Evolutionary conservation across 1,284 basidiomycete species (phyloP), one percentile per base, ranked within the genome.

Genomic region (Coniferiporia sulphurascens): DNA sequence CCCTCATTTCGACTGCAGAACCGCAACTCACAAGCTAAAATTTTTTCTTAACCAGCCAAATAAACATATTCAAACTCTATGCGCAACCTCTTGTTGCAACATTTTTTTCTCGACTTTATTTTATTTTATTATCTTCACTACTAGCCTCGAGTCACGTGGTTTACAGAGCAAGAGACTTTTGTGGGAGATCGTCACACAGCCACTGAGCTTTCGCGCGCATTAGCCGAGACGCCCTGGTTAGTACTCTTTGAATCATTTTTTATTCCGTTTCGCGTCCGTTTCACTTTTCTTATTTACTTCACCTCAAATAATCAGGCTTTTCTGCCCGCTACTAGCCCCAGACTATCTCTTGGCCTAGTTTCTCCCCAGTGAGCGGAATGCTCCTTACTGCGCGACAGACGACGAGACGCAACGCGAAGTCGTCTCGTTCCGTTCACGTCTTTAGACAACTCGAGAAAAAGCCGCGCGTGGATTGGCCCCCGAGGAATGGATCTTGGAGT

Each of bases 381-480:
- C 34, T 59, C 10, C 44, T 54, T 32, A 59, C 46, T 36, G 52
- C 45, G 13, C 56, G 38, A 48, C 51, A 34, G 45, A 49, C 44
- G 21, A n/a, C 46, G 17, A 27, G 52, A 21, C 48, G 52, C 48
- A 54, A 34, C 9, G 8, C 32, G 21, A 44, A 45, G 17, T 34
- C 52, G 22, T 46, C 41, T 12, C 48, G 57, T 12, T 15, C 32
- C 41, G 36, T 59, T 12, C 51, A 59, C 27, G 46, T 32, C 19
- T 35, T 59, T 8, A 54, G 48, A 48, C 58, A 55, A 22, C 9
- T 59, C 21, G 58, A 54, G 46, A 59, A 35, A 45, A 32, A 52
- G 45, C 36, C 32, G 13, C 34, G 45, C 15, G 12, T 48, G 7
- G 48, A 48, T 7, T 46, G 10, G 21, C 7, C 49, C 21, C 8